These are phyloP conservation scores for Candolleomyces efflorescens DNA, from an alignment of 768 basidiomycete genomes.

Conservation along the genomic window DNA sequence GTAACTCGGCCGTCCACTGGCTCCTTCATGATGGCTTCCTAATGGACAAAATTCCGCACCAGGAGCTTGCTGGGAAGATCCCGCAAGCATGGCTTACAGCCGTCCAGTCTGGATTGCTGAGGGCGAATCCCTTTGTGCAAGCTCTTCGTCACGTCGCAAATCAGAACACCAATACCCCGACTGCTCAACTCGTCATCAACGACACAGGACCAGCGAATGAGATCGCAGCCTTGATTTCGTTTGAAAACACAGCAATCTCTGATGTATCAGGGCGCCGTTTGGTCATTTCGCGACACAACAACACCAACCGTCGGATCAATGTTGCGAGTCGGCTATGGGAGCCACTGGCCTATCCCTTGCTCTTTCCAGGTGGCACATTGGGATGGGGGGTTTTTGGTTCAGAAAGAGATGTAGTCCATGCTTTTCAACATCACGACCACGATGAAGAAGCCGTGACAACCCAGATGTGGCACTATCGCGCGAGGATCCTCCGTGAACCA, in stretches of 20 bases:
- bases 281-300: slow-evolving; percentile 7
- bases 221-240: slow-evolving; percentile 20
- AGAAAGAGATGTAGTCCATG: too few species aligned
- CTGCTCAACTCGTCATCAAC: slow-evolving; percentile 14
- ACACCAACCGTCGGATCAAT: slow-evolving; percentile 13
- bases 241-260: slow-evolving; percentile 12
- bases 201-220: slow-evolving; percentile 19
- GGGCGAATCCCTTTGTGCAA: slow-evolving; percentile 13
- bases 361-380: slow-evolving; percentile 30
- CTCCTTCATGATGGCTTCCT: slow-evolving; percentile 27
- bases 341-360: slow-evolving; percentile 30
- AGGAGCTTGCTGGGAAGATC: neutral
- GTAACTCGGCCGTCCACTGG: slow-evolving; percentile 25
- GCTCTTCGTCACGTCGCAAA: slow-evolving; percentile 2
- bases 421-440: neutral
- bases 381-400: slow-evolving; percentile 20
- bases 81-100: slow-evolving; percentile 13
- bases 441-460: slow-evolving; percentile 15
- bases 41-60: slow-evolving; percentile 4
- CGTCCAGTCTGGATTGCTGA: slow-evolving; percentile 3
- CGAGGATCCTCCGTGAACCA: slow-evolving; percentile 23
- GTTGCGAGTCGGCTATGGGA: slow-evolving; percentile 30
- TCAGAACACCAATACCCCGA: neutral
- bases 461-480: slow-evolving; percentile 31
- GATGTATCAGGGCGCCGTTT: slow-evolving; percentile 16